Evolutionary conservation across 768 basidiomycete species (phyloP).

Genomic region (Phylloporus sp.): DNA sequence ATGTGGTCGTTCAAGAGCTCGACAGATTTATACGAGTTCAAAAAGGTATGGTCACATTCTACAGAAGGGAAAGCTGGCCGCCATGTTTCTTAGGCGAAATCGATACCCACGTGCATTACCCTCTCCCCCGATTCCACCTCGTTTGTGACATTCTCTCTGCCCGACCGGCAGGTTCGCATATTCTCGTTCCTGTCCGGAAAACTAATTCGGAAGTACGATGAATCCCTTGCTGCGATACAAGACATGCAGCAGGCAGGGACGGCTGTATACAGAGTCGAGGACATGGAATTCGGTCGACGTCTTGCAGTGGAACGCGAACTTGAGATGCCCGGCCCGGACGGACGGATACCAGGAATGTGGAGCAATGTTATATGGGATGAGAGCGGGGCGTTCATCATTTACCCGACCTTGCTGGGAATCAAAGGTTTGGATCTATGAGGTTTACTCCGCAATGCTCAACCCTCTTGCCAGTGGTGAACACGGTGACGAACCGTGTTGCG

Average conservation of each 20-base stretch:
- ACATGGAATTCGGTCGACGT: constrained; percentile 99
- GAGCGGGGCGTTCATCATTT: constrained; percentile 89
- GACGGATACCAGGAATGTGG: constrained; percentile 67
- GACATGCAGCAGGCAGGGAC: constrained; percentile 99
- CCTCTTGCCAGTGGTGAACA: constrained; percentile 73
- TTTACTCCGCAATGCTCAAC: not conserved
- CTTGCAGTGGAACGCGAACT: constrained; percentile 89
- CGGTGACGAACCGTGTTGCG: constrained; percentile 86
- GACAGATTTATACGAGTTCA: constrained; percentile 96
- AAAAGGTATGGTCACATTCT: constrained; percentile 59
- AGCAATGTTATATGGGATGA: constrained; percentile 97
- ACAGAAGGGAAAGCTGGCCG: not conserved
- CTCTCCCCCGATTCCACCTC: constrained; percentile 85
- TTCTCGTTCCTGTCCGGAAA: constrained; percentile 91
- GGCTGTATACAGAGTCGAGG: constrained; percentile 84
- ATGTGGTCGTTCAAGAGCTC: constrained; percentile 89
- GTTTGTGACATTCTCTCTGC: constrained; percentile 90
- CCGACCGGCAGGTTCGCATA: constrained; percentile 89
- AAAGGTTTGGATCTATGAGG: constrained; percentile 58
- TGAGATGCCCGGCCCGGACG: constrained; percentile 75
- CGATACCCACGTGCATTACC: constrained; percentile 85
- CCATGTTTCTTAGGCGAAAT: constrained; percentile 61
- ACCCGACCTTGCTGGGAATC: constrained; percentile 89
- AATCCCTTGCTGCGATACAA: constrained; percentile 85
- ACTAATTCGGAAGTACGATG: constrained; percentile 89